These are phyloP conservation scores for Nannochloris sp. DNA, from an alignment of 139 green algal species.

Conservation along the genomic window DNA sequence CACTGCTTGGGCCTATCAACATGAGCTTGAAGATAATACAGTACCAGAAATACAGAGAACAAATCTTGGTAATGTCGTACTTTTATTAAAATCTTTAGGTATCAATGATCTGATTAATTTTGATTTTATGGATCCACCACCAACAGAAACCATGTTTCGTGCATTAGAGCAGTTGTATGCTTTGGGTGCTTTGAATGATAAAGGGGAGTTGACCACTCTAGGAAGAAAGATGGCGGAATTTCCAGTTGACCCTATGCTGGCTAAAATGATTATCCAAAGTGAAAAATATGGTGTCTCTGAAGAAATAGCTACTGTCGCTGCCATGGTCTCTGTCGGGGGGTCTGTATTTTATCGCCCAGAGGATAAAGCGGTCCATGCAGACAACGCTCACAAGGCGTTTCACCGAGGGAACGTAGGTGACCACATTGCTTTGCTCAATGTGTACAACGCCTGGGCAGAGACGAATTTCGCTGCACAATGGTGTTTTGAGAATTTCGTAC, in stretches of 20 bases:
- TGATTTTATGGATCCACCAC: slow-evolving; percentile 99
- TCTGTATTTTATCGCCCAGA: slow-evolving; percentile 96
- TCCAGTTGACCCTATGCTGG: slow-evolving; percentile 92
- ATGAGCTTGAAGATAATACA: slow-evolving; percentile 97
- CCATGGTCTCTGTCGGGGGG: slow-evolving; percentile 88
- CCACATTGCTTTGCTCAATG: slow-evolving; percentile 89
- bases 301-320: slow-evolving; percentile 83
- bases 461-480: slow-evolving; percentile 82
- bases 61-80: slow-evolving; percentile 95
- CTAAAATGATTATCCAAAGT: slow-evolving; percentile 84
- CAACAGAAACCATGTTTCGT: slow-evolving; percentile 82
- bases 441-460: slow-evolving; percentile 84
- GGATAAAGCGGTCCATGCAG: slow-evolving; percentile 88
- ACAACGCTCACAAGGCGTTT: slow-evolving; percentile 90
- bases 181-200: slow-evolving; percentile 92
- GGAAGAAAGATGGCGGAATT: slow-evolving; percentile 96
- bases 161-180: slow-evolving; percentile 96
- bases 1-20: slow-evolving; percentile 85
- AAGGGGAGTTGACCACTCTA: slow-evolving; percentile 83
- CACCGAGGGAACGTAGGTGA: slow-evolving; percentile 72
- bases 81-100: slow-evolving; percentile 94
- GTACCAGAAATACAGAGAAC: slow-evolving; percentile 93
- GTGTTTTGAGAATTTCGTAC: slow-evolving; percentile 97
- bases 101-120: slow-evolving; percentile 98
- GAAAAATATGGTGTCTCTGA: slow-evolving; percentile 72